These are phyloP conservation scores for Trichoderma endophyticum DNA, from an alignment of 2,329 filamentous ascomycete genomes.

Conservation along the genomic window DNA sequence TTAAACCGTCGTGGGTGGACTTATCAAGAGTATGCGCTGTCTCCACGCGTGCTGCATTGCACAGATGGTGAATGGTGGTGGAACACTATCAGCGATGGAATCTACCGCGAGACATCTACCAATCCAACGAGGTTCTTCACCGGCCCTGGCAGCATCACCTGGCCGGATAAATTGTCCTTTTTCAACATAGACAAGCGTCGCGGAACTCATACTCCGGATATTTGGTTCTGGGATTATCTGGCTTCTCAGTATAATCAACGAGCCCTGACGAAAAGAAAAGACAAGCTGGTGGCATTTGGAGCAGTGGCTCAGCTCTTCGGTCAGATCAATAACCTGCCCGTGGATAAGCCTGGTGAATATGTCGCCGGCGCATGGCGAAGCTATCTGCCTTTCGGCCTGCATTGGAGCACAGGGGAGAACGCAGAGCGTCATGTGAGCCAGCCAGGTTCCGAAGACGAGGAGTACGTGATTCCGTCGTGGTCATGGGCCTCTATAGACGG, in stretches of 20 bases:
- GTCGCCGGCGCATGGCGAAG: neutral
- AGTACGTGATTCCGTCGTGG: neutral
- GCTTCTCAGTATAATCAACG: conserved; percentile 1
- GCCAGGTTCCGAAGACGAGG: neutral
- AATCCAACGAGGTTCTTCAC: neutral
- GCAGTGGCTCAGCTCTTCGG: conserved; percentile 3
- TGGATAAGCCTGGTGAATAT: neutral
- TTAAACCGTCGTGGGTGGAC: conserved; percentile 4
- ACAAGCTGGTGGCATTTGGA: conserved; percentile 6
- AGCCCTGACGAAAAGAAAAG: conserved; percentile 4
- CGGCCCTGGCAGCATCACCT: neutral
- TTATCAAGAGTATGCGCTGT: neutral
- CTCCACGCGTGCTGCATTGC: conserved; percentile 6
- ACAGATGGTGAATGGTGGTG: conserved; percentile 13
- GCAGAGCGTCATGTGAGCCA: neutral
- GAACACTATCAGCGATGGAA: neutral
- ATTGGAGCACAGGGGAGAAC: neutral
- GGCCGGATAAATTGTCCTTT: neutral
- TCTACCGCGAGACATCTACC: neutral
- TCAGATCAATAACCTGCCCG: neutral
- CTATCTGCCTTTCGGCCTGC: neutral
- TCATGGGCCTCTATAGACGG: conserved; percentile 3
- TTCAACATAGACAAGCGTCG: neutral
- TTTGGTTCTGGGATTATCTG: neutral
- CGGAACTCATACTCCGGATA: neutral